Evolutionary conservation across 2,329 filamentous ascomycete genomes (phyloP).

Genomic region (Bipolaris gigantea): DNA sequence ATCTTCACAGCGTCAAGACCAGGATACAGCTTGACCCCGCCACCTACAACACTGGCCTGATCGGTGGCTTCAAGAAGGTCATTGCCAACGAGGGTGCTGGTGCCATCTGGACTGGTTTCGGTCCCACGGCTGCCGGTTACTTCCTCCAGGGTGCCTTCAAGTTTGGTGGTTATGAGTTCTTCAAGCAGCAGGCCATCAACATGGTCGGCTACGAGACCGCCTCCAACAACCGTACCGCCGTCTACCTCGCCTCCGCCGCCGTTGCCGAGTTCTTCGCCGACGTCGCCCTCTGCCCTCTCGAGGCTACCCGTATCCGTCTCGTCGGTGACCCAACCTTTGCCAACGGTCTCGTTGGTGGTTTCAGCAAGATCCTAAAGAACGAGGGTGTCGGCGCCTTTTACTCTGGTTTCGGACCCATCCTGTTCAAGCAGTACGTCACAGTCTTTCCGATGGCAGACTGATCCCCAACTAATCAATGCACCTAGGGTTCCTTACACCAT

Average conservation of each 20-base stretch:
- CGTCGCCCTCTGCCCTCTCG: constrained; percentile 85
- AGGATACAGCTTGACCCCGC: constrained; percentile 88
- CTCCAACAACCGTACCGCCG: constrained; percentile 74
- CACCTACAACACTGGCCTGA: constrained; percentile 85
- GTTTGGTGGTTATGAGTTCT: constrained; percentile 94
- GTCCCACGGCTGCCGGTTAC: constrained; percentile 85
- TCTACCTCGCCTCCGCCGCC: constrained; percentile 72
- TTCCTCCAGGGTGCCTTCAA: constrained; percentile 94
- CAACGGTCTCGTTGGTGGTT: constrained; percentile 75
- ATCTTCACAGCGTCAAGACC: constrained; percentile 76
- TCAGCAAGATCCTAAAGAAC: constrained; percentile 78
- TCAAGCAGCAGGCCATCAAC: constrained; percentile 91
- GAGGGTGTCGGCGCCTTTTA: constrained; percentile 88
- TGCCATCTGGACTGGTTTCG: constrained; percentile 82
- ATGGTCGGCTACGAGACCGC: constrained; percentile 68
- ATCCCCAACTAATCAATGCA: constrained; percentile 21
- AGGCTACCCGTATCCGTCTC: constrained; percentile 91
- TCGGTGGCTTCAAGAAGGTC: constrained; percentile 86
- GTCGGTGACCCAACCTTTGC: constrained; percentile 87
- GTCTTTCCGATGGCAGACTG: neutral
- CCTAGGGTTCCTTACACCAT: constrained; percentile 85
- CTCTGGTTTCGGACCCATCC: constrained; percentile 73
- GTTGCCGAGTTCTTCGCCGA: constrained; percentile 69
- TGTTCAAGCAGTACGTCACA: constrained; percentile 48
- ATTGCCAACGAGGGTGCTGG: constrained; percentile 76